Conservation (phyloP, 345 rosid species). For the Gossypium anomalum region DNA sequence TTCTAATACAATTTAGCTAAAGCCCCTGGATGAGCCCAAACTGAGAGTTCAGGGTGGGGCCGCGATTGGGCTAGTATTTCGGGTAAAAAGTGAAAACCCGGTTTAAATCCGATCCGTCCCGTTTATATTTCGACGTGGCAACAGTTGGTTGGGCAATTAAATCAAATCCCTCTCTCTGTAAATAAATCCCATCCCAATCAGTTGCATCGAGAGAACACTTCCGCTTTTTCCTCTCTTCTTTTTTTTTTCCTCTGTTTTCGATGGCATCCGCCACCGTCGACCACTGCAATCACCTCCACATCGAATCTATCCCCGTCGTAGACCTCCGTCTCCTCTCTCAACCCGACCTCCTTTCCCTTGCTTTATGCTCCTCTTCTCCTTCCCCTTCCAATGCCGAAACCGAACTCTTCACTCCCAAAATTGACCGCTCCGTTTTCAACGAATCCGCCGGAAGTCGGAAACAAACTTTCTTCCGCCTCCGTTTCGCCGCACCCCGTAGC, state of each 20-base stretch:
- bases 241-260: constrained; percentile 12
- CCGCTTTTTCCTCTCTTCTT: background rate
- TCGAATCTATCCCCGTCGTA: constrained; percentile 50
- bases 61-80: background rate
- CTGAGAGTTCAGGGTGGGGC: background rate
- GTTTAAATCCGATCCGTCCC: background rate
- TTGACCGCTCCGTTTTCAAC: constrained; percentile 87
- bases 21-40: background rate
- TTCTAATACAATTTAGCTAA: background rate
- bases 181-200: background rate
- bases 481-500: constrained; percentile 62
- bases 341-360: constrained; percentile 49
- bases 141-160: background rate
- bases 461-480: constrained; percentile 88
- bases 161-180: background rate
- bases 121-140: background rate
- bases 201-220: background rate
- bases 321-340: constrained; percentile 64
- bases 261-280: constrained; percentile 43
- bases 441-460: constrained; percentile 95
- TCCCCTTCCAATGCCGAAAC: constrained; percentile 27
- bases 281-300: constrained; percentile 14
- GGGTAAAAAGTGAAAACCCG: background rate
- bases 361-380: constrained; percentile 37
- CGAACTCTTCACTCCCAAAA: constrained; percentile 57